Percentiles rank a stretch among this genome's conserved stretches.
phyloP scores from a whole-genome alignment of 2,329 filamentous ascomycete species.

The Exophiala phaeomuriformis region DNA sequence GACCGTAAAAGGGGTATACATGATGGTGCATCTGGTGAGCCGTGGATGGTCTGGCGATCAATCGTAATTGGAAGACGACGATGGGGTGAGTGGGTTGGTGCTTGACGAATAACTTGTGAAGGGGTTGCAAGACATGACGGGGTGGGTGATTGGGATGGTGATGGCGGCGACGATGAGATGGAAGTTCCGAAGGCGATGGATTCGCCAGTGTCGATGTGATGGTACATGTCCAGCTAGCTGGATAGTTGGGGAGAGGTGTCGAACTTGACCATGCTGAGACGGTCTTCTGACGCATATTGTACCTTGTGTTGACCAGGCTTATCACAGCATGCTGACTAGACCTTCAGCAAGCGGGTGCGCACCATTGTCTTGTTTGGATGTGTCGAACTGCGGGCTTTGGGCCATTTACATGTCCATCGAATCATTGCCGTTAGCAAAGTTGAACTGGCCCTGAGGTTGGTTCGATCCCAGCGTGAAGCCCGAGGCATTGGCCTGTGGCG shows the following conservation, averaged over 20 bases:
- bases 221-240: conserved; percentile 34
- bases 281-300: too few relatives aligned
- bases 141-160: neutral
- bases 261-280: too few relatives aligned
- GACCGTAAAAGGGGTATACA: conserved; percentile 24
- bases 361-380: neutral
- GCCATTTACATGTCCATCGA: conserved; percentile 63
- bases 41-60: conserved; percentile 32
- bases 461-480: conserved; percentile 63
- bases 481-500: conserved; percentile 61
- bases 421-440: conserved; percentile 71
- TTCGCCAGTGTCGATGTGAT: conserved; percentile 33
- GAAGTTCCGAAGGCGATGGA: neutral
- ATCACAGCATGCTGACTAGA: neutral
- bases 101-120: neutral
- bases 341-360: neutral
- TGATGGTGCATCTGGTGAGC: conserved; percentile 28
- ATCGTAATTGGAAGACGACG: conserved; percentile 4
- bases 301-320: neutral
- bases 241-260: neutral
- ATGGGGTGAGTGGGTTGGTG: neutral
- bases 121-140: neutral
- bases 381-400: neutral
- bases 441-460: conserved; percentile 76
- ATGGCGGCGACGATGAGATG: conserved; percentile 31